Evolutionary conservation across 2,329 filamentous ascomycete genomes (phyloP).

Genomic region (Helotiales sp.): DNA sequence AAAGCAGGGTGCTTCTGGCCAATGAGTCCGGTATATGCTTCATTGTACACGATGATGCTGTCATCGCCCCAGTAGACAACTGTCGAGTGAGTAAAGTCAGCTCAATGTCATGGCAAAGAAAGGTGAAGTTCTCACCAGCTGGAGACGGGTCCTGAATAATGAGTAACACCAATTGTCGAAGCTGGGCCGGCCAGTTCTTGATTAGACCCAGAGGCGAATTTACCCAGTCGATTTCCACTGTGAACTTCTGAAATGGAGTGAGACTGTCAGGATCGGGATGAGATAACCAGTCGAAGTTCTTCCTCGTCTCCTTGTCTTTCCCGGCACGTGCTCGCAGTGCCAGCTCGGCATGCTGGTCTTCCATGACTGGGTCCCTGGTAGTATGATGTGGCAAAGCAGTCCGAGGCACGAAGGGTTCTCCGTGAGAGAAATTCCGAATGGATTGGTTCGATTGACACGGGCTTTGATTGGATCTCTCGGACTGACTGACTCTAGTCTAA

Average conservation of each 20-base stretch:
- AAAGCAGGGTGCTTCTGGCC: constrained; percentile 36
- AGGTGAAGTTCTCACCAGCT: constrained; percentile 17
- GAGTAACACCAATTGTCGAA: constrained; percentile 40
- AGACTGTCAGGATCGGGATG: constrained; percentile 14
- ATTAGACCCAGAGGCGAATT: constrained; percentile 42
- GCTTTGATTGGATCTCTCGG: no score
- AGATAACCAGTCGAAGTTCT: constrained; percentile 26
- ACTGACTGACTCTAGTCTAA: no score
- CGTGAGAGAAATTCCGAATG: no score
- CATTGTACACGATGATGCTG: constrained; percentile 38
- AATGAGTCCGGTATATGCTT: constrained; percentile 34
- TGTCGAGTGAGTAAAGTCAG: background rate
- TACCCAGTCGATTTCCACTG: constrained; percentile 42
- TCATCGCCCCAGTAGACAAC: constrained; percentile 39
- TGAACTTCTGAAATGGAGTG: constrained; percentile 28
- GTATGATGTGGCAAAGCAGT: no score
- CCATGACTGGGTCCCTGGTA: background rate
- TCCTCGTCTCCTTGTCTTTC: constrained; percentile 6
- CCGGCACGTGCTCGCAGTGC: constrained; percentile 6
- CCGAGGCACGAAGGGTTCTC: no score
- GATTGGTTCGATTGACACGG: no score
- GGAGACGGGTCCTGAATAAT: constrained; percentile 38
- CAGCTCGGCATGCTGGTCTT: background rate
- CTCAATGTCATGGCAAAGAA: background rate
- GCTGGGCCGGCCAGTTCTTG: constrained; percentile 40